A percentile compares a stretch with the other conserved stretches of the same genome.
Evolutionary conservation across 176 grass and related monocot species (phyloP).

Genomic region (Raddia distichophylla): DNA sequence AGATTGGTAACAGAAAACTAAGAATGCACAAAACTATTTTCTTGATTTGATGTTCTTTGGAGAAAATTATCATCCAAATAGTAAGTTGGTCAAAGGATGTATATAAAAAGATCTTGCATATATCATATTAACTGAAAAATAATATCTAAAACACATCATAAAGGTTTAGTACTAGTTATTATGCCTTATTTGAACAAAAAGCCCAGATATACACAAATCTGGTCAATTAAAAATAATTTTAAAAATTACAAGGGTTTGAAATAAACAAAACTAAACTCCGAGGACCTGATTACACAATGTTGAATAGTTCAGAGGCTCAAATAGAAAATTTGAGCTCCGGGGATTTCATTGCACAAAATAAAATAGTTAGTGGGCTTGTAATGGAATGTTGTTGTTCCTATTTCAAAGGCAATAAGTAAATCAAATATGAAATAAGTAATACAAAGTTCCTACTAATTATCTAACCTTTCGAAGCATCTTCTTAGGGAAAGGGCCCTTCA

Average conservation of each 20-base stretch:
- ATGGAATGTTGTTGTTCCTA: neutral
- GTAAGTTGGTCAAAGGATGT: neutral
- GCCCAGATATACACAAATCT: neutral
- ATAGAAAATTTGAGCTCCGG: neutral
- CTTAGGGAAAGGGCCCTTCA: slow-evolving; percentile 94
- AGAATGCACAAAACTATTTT: neutral
- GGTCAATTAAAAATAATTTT: neutral
- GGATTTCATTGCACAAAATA: neutral
- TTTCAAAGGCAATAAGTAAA: neutral
- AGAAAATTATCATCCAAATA: neutral
- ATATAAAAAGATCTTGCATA: neutral
- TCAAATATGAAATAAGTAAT: slow-evolving; percentile 2
- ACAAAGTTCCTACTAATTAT: slow-evolving; percentile 14
- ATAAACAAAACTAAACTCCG: neutral
- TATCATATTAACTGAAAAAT: neutral
- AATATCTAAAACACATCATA: neutral
- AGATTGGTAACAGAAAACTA: neutral
- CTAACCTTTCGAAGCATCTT: slow-evolving; percentile 98
- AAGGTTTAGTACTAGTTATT: neutral
- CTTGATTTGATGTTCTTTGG: neutral
- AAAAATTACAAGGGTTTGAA: too few species aligned
- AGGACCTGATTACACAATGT: neutral
- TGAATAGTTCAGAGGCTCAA: neutral
- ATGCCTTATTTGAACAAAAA: neutral
- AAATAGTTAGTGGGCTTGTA: neutral